These are phyloP conservation scores for Kluyveromyces siamensis DNA, from an alignment of 805 yeast species.

Conservation along the genomic window DNA sequence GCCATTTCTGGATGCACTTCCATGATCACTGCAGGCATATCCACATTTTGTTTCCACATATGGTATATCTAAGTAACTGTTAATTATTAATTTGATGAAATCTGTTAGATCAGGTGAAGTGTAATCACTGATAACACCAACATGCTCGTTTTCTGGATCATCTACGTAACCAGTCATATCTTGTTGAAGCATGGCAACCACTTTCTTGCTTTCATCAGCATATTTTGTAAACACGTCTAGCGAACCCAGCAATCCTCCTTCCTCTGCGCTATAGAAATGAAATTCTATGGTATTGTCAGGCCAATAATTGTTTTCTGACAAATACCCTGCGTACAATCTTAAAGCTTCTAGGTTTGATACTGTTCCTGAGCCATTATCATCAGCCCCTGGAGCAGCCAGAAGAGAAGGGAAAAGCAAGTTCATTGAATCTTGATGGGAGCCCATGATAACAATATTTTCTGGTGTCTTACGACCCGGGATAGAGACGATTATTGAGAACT, in stretches of 20 bases:
- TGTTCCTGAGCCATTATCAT: slow-evolving; percentile 88
- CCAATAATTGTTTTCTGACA: slow-evolving; percentile 25
- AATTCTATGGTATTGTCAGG: slow-evolving; percentile 77
- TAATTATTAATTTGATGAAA: slow-evolving; percentile 54
- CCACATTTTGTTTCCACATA: slow-evolving; percentile 76
- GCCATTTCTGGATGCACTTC: slow-evolving; percentile 75
- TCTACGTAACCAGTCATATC: slow-evolving; percentile 85
- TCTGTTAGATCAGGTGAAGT: slow-evolving; percentile 46
- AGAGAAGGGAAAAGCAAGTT: slow-evolving; percentile 63
- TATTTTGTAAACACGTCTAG: slow-evolving; percentile 54
- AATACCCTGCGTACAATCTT: slow-evolving; percentile 41
- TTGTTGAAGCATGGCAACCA: slow-evolving; percentile 83
- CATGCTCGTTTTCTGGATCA: slow-evolving; percentile 45
- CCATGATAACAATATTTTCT: slow-evolving; percentile 55
- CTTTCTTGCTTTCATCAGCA: slow-evolving; percentile 40
- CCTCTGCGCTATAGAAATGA: slow-evolving; percentile 94
- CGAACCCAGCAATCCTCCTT: slow-evolving; percentile 84
- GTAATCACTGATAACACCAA: slow-evolving; percentile 76
- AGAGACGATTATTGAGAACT: slow-evolving; percentile 62
- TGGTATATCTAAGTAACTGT: slow-evolving; percentile 55
- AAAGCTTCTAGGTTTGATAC: slow-evolving; percentile 70
- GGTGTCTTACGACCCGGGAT: slow-evolving; percentile 41
- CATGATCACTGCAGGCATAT: slow-evolving; percentile 90
- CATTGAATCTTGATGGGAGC: slow-evolving; percentile 84
- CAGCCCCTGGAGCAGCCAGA: slow-evolving; percentile 86